phyloP scores from a whole-genome alignment of 208 protist species.

The Porcisia hertigi region DNA sequence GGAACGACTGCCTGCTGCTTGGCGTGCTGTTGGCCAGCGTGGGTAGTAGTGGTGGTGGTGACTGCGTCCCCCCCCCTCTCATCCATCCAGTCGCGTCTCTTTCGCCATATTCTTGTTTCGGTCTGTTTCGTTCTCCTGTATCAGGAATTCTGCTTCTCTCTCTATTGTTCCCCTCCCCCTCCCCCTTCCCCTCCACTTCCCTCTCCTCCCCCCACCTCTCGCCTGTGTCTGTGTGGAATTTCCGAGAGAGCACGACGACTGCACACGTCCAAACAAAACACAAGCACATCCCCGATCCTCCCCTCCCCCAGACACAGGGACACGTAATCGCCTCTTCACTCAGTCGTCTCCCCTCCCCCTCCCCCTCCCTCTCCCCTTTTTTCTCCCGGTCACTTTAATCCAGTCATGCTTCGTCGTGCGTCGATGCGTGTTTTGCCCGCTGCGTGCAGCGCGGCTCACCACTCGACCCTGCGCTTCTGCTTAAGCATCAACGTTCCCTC shows the following conservation, averaged over 20 bases:
- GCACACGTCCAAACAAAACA: too few relatives aligned
- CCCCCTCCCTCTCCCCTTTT: neutral
- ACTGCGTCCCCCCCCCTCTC: neutral
- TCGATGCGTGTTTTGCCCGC: constrained; percentile 33
- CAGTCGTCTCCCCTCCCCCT: constrained; percentile 14
- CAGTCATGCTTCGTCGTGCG: constrained; percentile 72
- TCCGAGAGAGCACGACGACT: too few relatives aligned
- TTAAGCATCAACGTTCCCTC: constrained; percentile 93
- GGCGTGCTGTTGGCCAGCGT: neutral
- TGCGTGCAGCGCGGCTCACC: constrained; percentile 32
- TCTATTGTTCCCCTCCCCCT: too few relatives aligned
- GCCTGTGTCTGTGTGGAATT: too few relatives aligned
- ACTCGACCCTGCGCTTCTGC: constrained; percentile 80
- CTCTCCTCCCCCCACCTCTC: too few relatives aligned
- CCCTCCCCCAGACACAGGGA: neutral
- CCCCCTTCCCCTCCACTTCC: too few relatives aligned
- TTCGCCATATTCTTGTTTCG: neutral
- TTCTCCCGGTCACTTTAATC: constrained; percentile 5
- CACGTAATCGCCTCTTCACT: constrained; percentile 7
- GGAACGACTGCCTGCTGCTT: neutral
- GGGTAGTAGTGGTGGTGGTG: neutral
- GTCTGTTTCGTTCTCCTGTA: neutral
- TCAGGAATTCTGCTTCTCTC: too few relatives aligned
- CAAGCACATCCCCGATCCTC: neutral
- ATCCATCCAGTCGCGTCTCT: neutral